Base-by-base conservation (phyloP, 2,329 filamentous ascomycete genomes). In the Neopestalotiopsis rosae region DNA sequence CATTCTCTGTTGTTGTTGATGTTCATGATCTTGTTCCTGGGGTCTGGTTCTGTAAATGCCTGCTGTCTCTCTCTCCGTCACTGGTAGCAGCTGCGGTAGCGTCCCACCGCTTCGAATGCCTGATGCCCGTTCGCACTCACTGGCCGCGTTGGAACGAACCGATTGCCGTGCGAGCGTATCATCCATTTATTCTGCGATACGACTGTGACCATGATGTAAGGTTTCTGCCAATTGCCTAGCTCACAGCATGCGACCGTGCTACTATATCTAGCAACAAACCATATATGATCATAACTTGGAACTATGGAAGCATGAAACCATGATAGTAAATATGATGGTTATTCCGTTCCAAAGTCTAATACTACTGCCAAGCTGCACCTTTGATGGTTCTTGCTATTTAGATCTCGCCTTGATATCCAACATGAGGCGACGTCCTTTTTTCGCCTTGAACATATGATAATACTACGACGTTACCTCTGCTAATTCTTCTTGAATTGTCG, bases 191-290 rank as follows among this genome's bases (percentile, higher is more conserved):
- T 20, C 45, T n/a, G 17, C 20, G 17, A 52, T 52, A 52, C 20
- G 45, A 52, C 45, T 38, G 24, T 20, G 45, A 20, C 45, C 9
- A 52, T 52, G 45, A 52, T 52, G 45, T 52, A 52, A 52, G 45
- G 45, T 52, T 52, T 52, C 45, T 52, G 45, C 45, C 45, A 52
- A 52, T 52, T 17, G 45, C 17, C 45, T 52, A 52, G 45, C 45
- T 52, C 45, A 52, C 17, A 52, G 45, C 45, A n/a, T 52, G n/a
- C 45, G n/a, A 52, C 45, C n/a, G 20, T 14, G 45, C 14, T n/a
- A 52, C 45, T 20, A 52, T 52, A 52, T 52, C 45, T 52, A 52
- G 45, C 45, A 52, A 52, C 45, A 52, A 52, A 52, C 45, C 45
- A 52, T 52, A 24, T 52, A 52, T 24, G 45, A 52, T 52, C n/a